Evolutionary conservation across 768 basidiomycete species (phyloP).

Genomic region (Podaxis sp.): DNA sequence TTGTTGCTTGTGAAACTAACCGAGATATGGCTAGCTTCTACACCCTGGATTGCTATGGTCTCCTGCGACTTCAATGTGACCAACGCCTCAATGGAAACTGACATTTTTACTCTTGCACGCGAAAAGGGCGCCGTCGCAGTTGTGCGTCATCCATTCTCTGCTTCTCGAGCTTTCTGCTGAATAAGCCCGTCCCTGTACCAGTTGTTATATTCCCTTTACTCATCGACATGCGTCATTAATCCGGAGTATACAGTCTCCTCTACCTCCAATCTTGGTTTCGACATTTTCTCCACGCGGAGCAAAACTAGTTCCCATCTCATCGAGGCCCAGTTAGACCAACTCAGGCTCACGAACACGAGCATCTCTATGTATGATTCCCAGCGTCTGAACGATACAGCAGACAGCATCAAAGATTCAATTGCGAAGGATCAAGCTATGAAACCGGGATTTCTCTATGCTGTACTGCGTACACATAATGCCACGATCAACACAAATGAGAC

Average conservation of each 20-base stretch:
- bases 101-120: constrained; percentile 81
- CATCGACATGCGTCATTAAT: constrained; percentile 74
- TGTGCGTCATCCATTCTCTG: constrained; percentile 36
- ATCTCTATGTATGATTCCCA: constrained; percentile 60
- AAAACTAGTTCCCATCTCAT: constrained; percentile 53
- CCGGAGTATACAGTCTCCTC: constrained; percentile 59
- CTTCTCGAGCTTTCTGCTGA: neutral
- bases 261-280: constrained; percentile 47
- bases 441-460: constrained; percentile 69
- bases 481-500: constrained; percentile 31
- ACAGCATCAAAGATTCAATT: constrained; percentile 42
- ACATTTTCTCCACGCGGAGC: constrained; percentile 75
- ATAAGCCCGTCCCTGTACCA: constrained; percentile 23
- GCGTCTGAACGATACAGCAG: constrained; percentile 53
- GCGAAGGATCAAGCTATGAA: constrained; percentile 37
- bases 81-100: constrained; percentile 51
- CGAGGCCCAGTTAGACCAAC: constrained; percentile 58
- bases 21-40: constrained; percentile 43
- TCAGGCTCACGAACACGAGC: constrained; percentile 42
- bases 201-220: constrained; percentile 77
- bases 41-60: constrained; percentile 91
- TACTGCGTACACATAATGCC: constrained; percentile 60
- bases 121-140: constrained; percentile 80
- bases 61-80: constrained; percentile 80
- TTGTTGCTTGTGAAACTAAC: constrained; percentile 9